These are phyloP conservation scores for Zasmidium cellare DNA, from an alignment of 2,329 filamentous ascomycete genomes.

Conservation along the genomic window DNA sequence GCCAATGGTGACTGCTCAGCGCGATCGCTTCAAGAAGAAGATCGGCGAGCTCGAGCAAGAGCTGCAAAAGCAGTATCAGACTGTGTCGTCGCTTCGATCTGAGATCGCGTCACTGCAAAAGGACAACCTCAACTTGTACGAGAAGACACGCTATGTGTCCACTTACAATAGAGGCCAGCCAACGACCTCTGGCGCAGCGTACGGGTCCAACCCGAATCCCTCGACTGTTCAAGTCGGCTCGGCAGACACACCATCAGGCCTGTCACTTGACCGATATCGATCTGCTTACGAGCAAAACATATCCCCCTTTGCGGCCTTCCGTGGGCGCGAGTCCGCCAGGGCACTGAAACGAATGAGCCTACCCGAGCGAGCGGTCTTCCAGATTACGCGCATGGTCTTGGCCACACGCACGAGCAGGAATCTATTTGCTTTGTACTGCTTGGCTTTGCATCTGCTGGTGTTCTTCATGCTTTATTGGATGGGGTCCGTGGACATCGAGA, in stretches of 20 bases:
- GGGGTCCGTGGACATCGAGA: slow-evolving; percentile 66
- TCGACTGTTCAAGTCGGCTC: slow-evolving; percentile 64
- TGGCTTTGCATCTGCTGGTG: slow-evolving; percentile 83
- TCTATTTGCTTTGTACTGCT: slow-evolving; percentile 87
- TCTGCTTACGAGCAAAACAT: slow-evolving; percentile 94
- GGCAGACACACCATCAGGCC: slow-evolving; percentile 59
- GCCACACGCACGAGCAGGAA: slow-evolving; percentile 89
- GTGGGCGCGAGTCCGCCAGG: slow-evolving; percentile 86
- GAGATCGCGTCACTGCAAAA: slow-evolving; percentile 91
- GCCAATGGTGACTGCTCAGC: slow-evolving; percentile 97
- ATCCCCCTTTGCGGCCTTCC: slow-evolving; percentile 92
- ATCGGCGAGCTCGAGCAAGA: slow-evolving; percentile 89
- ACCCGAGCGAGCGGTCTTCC: slow-evolving; percentile 86
- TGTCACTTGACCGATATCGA: slow-evolving; percentile 79
- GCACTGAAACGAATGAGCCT: slow-evolving; percentile 92
- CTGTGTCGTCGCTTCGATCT: slow-evolving; percentile 80
- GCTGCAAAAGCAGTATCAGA: slow-evolving; percentile 78
- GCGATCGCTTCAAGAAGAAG: slow-evolving; percentile 96
- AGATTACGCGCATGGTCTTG: slow-evolving; percentile 85
- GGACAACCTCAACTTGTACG: slow-evolving; percentile 93
- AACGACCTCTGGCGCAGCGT: slow-evolving; percentile 65
- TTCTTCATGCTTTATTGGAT: slow-evolving; percentile 86
- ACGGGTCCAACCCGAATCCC: slow-evolving; percentile 66
- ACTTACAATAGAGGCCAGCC: slow-evolving; percentile 77
- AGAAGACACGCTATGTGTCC: slow-evolving; percentile 95